phyloP scores from a whole-genome alignment of 805 yeast species.

The Barnettozyma vustinii region DNA sequence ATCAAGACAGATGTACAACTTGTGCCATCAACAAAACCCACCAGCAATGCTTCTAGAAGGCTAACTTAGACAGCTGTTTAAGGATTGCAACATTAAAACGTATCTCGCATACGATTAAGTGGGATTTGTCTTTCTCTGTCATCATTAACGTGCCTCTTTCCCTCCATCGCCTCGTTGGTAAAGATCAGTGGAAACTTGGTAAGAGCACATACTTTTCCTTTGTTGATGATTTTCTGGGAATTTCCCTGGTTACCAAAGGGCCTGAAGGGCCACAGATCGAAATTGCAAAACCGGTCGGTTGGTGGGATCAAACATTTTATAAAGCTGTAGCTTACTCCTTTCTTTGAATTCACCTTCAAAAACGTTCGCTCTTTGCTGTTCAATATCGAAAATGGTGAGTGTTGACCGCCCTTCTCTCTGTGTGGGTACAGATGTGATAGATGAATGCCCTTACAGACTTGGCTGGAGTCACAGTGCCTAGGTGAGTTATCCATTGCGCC shows the following conservation, averaged over 20 bases:
- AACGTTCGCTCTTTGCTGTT: background rate
- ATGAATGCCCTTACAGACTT: background rate
- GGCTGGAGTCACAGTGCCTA: background rate
- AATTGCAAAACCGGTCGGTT: constrained; percentile 9
- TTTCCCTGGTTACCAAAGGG: constrained; percentile 11
- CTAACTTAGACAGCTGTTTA: background rate
- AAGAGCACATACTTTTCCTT: constrained; percentile 1
- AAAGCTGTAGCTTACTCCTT: constrained; percentile 5
- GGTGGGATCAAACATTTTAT: constrained; percentile 5
- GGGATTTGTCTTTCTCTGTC: background rate
- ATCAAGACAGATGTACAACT: background rate
- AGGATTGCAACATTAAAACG: too few relatives aligned
- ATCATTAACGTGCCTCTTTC: too few relatives aligned
- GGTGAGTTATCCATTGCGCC: too few relatives aligned
- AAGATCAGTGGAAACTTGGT: background rate
- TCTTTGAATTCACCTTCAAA: background rate
- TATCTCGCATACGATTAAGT: too few relatives aligned
- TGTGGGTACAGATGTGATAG: too few relatives aligned
- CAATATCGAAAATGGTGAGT: constrained; percentile 6
- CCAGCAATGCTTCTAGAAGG: background rate
- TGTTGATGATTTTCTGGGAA: constrained; percentile 3
- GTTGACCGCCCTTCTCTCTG: background rate
- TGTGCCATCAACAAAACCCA: background rate
- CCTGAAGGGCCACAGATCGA: constrained; percentile 8
- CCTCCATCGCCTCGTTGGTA: too few relatives aligned